phyloP scores from a whole-genome alignment of 768 basidiomycete species.

The Lepiota brunneoincarnata region DNA sequence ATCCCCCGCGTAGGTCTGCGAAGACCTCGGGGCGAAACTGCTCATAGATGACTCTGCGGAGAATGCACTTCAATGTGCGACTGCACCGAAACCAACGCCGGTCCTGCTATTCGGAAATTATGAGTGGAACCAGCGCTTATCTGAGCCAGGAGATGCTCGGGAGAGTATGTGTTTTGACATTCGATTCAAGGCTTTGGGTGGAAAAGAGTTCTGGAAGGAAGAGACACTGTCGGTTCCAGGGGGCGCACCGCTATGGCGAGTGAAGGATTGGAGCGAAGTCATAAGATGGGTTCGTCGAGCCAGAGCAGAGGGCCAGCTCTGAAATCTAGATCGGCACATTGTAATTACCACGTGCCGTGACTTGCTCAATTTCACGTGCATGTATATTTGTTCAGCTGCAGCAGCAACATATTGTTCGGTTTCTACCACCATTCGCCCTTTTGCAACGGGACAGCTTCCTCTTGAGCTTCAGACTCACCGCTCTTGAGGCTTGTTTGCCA shows the following conservation, averaged over 20 bases:
- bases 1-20: slow-evolving; percentile 51
- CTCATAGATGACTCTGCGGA: slow-evolving; percentile 82
- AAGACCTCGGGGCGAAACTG: slow-evolving; percentile 57
- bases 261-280: slow-evolving; percentile 63
- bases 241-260: slow-evolving; percentile 47
- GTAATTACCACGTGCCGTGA: neutral
- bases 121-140: slow-evolving; percentile 68
- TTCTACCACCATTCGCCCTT: neutral
- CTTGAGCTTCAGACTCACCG: neutral
- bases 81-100: slow-evolving; percentile 44
- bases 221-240: slow-evolving; percentile 49
- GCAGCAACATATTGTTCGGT: neutral
- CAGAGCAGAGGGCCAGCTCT: slow-evolving; percentile 17
- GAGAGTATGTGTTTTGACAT: slow-evolving; percentile 56
- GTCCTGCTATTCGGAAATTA: slow-evolving; percentile 77
- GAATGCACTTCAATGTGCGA: slow-evolving; percentile 64
- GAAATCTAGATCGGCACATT: neutral
- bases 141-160: slow-evolving; percentile 37
- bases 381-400: neutral
- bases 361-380: slow-evolving; percentile 4
- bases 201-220: slow-evolving; percentile 55
- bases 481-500: no score
- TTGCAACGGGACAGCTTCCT: neutral
- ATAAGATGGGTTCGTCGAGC: slow-evolving; percentile 39
- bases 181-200: slow-evolving; percentile 44